Conservation (phyloP, 2,329 filamentous ascomycete genomes). For the Aspergillus sp. region DNA sequence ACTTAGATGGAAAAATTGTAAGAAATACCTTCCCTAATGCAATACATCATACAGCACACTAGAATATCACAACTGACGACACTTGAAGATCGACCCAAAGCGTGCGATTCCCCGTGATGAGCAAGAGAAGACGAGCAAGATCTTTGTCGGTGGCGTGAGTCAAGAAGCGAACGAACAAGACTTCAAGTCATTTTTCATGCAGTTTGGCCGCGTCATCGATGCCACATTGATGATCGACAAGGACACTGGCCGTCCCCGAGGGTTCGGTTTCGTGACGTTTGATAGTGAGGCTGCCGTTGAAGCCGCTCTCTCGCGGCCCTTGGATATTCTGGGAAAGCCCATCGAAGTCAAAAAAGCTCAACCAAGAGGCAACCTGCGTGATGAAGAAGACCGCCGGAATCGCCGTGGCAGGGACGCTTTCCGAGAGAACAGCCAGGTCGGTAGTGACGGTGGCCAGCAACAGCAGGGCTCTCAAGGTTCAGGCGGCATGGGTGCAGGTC, state of each 20-base stretch:
- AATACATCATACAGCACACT: not conserved
- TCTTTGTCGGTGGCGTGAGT: conserved; percentile 95
- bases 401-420: conserved; percentile 37
- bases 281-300: conserved; percentile 95
- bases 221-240: conserved; percentile 99
- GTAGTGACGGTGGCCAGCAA: conserved; percentile 38
- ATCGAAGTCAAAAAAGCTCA: conserved; percentile 99
- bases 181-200: conserved; percentile 93
- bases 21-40: conserved; percentile 29
- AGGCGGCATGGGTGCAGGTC: conserved; percentile 50
- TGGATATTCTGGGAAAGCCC: conserved; percentile 91
- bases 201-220: conserved; percentile 93
- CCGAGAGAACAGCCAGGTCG: conserved; percentile 34
- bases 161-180: conserved; percentile 95
- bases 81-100: conserved; percentile 84
- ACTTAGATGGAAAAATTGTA: conserved; percentile 97
- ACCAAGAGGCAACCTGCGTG: conserved; percentile 86
- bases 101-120: conserved; percentile 95
- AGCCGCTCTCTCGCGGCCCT: conserved; percentile 73
- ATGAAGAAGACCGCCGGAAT: conserved; percentile 70
- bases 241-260: conserved; percentile 91
- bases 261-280: conserved; percentile 97
- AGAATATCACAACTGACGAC: conserved; percentile 17
- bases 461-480: conserved; percentile 42
- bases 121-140: conserved; percentile 97